Conservation (phyloP, 106 monocot genomes). For the Apostasia shenzhenica region DNA sequence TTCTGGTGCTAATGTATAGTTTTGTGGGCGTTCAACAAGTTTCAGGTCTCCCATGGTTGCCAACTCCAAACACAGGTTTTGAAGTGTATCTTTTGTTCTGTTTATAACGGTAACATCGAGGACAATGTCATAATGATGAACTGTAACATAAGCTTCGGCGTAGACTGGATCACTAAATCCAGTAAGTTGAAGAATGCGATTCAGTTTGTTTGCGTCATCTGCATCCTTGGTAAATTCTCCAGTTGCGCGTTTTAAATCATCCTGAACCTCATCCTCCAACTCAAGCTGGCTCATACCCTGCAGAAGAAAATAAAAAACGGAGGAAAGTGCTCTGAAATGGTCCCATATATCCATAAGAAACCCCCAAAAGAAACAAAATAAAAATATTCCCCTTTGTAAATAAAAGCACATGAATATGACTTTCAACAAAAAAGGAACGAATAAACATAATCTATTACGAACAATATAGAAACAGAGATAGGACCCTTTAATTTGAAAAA, state of each 20-base stretch:
- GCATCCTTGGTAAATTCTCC: slow-evolving; percentile 83
- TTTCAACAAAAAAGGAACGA: too few relatives aligned
- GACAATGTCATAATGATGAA: slow-evolving; percentile 94
- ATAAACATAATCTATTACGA: too few relatives aligned
- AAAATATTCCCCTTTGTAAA: too few relatives aligned
- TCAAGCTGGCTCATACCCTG: slow-evolving; percentile 96
- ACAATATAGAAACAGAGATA: too few relatives aligned
- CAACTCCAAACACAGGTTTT: slow-evolving; percentile 83
- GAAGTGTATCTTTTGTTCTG: slow-evolving; percentile 84
- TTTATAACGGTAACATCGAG: slow-evolving; percentile 93
- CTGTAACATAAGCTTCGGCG: slow-evolving; percentile 91
- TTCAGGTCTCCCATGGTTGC: slow-evolving; percentile 94
- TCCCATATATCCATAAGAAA: too few relatives aligned
- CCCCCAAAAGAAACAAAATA: too few relatives aligned
- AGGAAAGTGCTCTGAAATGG: too few relatives aligned
- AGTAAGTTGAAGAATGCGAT: slow-evolving; percentile 84
- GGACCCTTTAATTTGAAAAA: too few relatives aligned
- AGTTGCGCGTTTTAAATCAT: slow-evolving; percentile 88
- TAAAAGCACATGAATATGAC: too few relatives aligned
- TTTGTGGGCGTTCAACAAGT: slow-evolving; percentile 91
- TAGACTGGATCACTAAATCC: slow-evolving; percentile 92
- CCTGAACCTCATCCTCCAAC: slow-evolving; percentile 89
- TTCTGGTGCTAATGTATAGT: slow-evolving; percentile 84
- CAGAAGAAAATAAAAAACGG: not conserved
- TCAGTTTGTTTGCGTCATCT: slow-evolving; percentile 77